Evolutionary conservation across 306 rosid genomes (phyloP).

Genomic region (Trichosanthes cucumerina): DNA sequence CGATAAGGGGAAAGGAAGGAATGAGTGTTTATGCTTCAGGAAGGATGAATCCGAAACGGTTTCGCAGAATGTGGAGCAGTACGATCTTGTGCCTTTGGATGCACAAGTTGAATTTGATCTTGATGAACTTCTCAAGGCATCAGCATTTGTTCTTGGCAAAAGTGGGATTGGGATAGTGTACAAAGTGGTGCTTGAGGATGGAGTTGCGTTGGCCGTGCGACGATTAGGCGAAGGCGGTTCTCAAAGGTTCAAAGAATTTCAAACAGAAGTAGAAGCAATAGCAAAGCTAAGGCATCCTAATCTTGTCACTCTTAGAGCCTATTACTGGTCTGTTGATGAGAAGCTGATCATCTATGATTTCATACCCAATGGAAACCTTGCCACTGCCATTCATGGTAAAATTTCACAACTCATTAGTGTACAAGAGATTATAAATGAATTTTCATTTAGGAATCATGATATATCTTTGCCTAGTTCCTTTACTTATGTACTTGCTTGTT

Average conservation of each 20-base stretch:
- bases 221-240: constrained; percentile 98
- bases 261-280: constrained; percentile 94
- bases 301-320: constrained; percentile 70
- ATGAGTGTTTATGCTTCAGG: constrained; percentile 65
- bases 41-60: constrained; percentile 64
- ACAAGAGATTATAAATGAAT: constrained; percentile 16
- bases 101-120: constrained; percentile 77
- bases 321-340: constrained; percentile 98
- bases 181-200: constrained; percentile 96
- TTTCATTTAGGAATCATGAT: constrained; percentile 9
- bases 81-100: constrained; percentile 85
- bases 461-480: background rate
- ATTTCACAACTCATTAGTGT: constrained; percentile 10
- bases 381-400: constrained; percentile 76
- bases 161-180: constrained; percentile 96
- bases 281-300: constrained; percentile 89
- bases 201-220: constrained; percentile 73
- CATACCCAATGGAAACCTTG: constrained; percentile 77
- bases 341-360: constrained; percentile 89
- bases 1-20: constrained; percentile 50
- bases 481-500: background rate
- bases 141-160: constrained; percentile 95
- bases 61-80: constrained; percentile 76
- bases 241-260: constrained; percentile 90
- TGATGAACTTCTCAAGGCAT: constrained; percentile 97